These are phyloP conservation scores for Phaseolus coccineus DNA, from an alignment of 331 rosid genomes.

Conservation along the genomic window DNA sequence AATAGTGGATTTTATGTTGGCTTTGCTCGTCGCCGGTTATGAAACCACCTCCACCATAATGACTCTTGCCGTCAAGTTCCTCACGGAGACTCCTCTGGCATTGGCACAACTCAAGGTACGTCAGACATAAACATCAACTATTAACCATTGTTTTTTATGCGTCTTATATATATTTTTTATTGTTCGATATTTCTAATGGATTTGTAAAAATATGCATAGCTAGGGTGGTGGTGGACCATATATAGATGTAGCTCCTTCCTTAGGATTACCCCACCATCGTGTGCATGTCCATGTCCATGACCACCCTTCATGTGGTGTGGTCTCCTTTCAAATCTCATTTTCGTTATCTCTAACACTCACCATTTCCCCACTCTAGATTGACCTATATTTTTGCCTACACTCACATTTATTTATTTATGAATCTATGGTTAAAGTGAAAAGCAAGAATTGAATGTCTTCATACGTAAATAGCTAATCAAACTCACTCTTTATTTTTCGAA, in stretches of 20 bases:
- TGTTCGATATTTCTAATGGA: background rate
- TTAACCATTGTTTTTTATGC: background rate
- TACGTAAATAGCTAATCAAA: background rate
- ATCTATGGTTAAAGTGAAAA: background rate
- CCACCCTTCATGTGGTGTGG: slow-evolving; percentile 48
- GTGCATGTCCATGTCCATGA: slow-evolving; percentile 42
- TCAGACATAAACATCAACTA: too few species aligned
- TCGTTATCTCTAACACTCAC: slow-evolving; percentile 32
- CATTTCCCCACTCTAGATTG: slow-evolving; percentile 40
- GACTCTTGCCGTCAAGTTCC: slow-evolving; percentile 95
- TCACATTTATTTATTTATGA: background rate
- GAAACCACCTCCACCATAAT: slow-evolving; percentile 95
- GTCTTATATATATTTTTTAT: background rate
- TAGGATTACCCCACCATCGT: slow-evolving; percentile 41
- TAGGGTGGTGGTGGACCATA: slow-evolving; percentile 46
- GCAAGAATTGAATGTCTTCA: background rate
- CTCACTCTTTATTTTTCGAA: too few species aligned
- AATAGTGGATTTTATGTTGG: slow-evolving; percentile 89
- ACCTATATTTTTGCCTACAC: background rate
- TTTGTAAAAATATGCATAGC: background rate
- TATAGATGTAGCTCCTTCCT: slow-evolving; percentile 25
- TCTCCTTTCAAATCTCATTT: slow-evolving; percentile 42
- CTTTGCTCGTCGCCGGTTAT: slow-evolving; percentile 90
- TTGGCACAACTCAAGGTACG: slow-evolving; percentile 86
- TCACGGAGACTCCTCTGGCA: slow-evolving; percentile 89